Conservation (phyloP, 768 basidiomycete genomes). For the Crepidotus variabilis region DNA sequence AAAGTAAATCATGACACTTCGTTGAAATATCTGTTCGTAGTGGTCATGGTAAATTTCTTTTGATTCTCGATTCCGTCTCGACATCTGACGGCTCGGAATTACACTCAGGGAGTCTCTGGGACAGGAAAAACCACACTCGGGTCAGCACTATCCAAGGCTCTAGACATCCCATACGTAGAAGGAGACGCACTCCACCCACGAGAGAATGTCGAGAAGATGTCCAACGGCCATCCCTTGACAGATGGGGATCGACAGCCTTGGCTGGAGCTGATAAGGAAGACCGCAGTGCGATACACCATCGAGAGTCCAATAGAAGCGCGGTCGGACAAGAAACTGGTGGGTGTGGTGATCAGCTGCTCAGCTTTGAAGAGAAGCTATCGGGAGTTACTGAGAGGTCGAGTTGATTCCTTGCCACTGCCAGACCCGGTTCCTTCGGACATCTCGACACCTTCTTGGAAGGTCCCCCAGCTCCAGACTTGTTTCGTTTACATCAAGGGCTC, state of each 20-base stretch:
- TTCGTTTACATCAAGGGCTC: slow-evolving; percentile 79
- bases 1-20: background rate
- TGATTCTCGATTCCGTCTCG: background rate
- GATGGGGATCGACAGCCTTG: slow-evolving; percentile 86
- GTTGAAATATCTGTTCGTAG: slow-evolving; percentile 27
- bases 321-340: slow-evolving; percentile 21
- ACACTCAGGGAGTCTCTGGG: slow-evolving; percentile 65
- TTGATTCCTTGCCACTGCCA: slow-evolving; percentile 12
- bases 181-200: slow-evolving; percentile 85
- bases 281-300: slow-evolving; percentile 44
- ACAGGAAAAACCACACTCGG: slow-evolving; percentile 76
- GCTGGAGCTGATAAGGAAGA: slow-evolving; percentile 68
- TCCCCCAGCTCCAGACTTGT: slow-evolving; percentile 48
- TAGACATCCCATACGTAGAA: slow-evolving; percentile 79
- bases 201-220: slow-evolving; percentile 87
- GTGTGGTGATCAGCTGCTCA: slow-evolving; percentile 85
- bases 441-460: slow-evolving; percentile 5
- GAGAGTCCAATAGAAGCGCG: slow-evolving; percentile 19
- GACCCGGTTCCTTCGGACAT: background rate
- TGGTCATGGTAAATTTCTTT: slow-evolving; percentile 43
- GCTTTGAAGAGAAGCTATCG: slow-evolving; percentile 81
- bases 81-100: background rate
- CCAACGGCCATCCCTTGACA: slow-evolving; percentile 64
- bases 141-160: slow-evolving; percentile 48
- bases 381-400: slow-evolving; percentile 67